Base-by-base conservation (phyloP, 139 green algal genomes). In the Chlamydomonas schloesseri region DNA sequence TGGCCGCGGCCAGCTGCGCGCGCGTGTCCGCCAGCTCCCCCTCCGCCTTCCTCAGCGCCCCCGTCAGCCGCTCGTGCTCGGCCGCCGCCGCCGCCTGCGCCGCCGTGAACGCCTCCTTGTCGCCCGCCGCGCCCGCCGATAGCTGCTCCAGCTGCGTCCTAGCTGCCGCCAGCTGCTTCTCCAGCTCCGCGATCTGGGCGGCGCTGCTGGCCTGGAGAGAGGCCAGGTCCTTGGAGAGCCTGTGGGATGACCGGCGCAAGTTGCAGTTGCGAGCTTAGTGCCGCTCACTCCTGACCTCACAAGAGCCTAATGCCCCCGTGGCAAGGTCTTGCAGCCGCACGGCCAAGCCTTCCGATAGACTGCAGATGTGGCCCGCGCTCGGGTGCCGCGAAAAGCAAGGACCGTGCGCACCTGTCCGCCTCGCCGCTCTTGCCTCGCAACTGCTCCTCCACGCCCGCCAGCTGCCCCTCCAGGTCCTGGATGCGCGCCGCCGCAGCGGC, bases 211-310 rank as follows among this genome's bases (percentile, higher is more conserved):
- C 68, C 15, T 26, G 62, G 3, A 83, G 46, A 1, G 75, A 60
- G 0, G 80, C 70, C 71, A 91, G 76, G 50, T 89, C 75, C 20
- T 68, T 36, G 6, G 29, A 21, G 36, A 89, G 76, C 46, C 88
- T 88, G 72, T 15, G 42, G 53, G 73, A n/a, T n/a, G n/a, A n/a
- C n/a, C n/a, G n/a, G n/a, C n/a, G n/a, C 46, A 23, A 57, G 9
- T 29, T 9, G 29, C 78, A 50, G 60, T 68, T 13, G n/a, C n/a
- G n/a, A n/a, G n/a, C n/a, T n/a, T n/a, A n/a, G n/a, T n/a, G n/a
- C n/a, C n/a, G n/a, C n/a, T n/a, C n/a, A n/a, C n/a, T n/a, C n/a
- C n/a, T n/a, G n/a, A n/a, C n/a, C n/a, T n/a, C n/a, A n/a, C n/a
- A n/a, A n/a, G n/a, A n/a, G n/a, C n/a, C n/a, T n/a, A n/a, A n/a